These are phyloP conservation scores for Filobasidium wieringae DNA, from an alignment of 768 basidiomycete genomes.

Conservation along the genomic window DNA sequence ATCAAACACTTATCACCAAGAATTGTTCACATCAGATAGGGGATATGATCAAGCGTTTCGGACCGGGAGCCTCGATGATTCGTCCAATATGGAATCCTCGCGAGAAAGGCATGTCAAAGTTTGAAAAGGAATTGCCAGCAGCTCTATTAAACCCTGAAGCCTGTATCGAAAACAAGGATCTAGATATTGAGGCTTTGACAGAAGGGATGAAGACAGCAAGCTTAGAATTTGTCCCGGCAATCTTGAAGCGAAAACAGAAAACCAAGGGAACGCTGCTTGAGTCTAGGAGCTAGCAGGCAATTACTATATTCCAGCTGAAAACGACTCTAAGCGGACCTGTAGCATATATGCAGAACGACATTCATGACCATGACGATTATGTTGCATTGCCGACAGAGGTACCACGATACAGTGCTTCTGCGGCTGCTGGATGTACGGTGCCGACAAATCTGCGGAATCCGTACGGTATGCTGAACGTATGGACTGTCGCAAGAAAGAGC, in stretches of 20 bases:
- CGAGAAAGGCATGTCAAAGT: not conserved
- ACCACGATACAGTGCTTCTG: too few species aligned
- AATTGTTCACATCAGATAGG: slow-evolving; percentile 44
- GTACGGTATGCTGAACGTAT: too few species aligned
- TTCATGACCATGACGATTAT: too few species aligned
- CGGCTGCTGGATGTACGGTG: too few species aligned
- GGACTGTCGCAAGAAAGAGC: too few species aligned
- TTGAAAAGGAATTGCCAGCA: not conserved
- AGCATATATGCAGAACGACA: too few species aligned
- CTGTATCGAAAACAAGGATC: slow-evolving; percentile 4
- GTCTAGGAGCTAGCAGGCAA: too few species aligned
- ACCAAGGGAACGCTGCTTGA: too few species aligned
- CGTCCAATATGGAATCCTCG: slow-evolving; percentile 59
- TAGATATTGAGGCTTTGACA: slow-evolving; percentile 25
- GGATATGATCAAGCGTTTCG: slow-evolving; percentile 64
- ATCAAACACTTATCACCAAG: not conserved
- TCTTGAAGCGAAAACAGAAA: slow-evolving; percentile 19
- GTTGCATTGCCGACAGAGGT: too few species aligned
- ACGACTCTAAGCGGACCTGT: too few species aligned
- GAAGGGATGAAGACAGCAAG: slow-evolving; percentile 15
- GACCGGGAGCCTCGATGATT: slow-evolving; percentile 69
- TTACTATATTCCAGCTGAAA: too few species aligned
- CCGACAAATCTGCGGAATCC: too few species aligned
- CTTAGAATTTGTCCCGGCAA: slow-evolving; percentile 24
- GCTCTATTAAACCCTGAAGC: not conserved